Percentiles rank a stretch among this genome's conserved stretches.
phyloP scores from a whole-genome alignment of 164 flowering plant species.

The Nymphaea colorata region DNA sequence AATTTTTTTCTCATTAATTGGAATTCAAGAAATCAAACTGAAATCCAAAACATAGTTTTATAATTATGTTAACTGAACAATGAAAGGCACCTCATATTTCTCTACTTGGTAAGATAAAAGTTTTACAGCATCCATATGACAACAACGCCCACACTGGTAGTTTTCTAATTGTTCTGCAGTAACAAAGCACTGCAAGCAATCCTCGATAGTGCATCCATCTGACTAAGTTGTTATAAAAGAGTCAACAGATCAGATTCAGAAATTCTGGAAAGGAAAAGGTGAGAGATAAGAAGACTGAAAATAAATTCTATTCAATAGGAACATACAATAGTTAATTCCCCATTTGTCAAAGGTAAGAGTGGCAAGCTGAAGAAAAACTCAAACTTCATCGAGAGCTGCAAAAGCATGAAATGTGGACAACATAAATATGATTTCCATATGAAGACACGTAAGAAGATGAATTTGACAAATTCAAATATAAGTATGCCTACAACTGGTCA shows the following conservation, averaged over 20 bases:
- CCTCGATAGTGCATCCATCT: constrained; percentile 52
- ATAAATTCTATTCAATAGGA: neutral
- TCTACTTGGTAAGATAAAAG: constrained; percentile 25
- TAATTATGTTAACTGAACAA: neutral
- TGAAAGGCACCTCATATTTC: constrained; percentile 43
- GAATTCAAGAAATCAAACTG: too few relatives aligned
- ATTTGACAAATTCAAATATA: too few relatives aligned
- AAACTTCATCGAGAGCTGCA: constrained; percentile 77
- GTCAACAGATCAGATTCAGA: constrained; percentile 1
- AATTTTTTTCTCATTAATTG: too few relatives aligned
- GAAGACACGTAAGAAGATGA: too few relatives aligned
- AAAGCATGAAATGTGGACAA: constrained; percentile 1
- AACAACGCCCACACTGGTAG: constrained; percentile 62
- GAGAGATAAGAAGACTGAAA: neutral
- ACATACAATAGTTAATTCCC: constrained; percentile 47
- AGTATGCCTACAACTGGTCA: too few relatives aligned
- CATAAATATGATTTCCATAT: too few relatives aligned
- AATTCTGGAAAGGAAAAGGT: neutral
- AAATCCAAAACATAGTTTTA: too few relatives aligned
- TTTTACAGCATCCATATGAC: constrained; percentile 72
- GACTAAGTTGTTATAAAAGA: constrained; percentile 20
- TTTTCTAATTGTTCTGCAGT: constrained; percentile 57
- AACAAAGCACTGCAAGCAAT: constrained; percentile 59
- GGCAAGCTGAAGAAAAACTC: constrained; percentile 75
- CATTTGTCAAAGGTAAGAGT: constrained; percentile 31